Evolutionary conservation across 169 alveolate species (phyloP).

Genomic region (Cryptosporidium sp.): DNA sequence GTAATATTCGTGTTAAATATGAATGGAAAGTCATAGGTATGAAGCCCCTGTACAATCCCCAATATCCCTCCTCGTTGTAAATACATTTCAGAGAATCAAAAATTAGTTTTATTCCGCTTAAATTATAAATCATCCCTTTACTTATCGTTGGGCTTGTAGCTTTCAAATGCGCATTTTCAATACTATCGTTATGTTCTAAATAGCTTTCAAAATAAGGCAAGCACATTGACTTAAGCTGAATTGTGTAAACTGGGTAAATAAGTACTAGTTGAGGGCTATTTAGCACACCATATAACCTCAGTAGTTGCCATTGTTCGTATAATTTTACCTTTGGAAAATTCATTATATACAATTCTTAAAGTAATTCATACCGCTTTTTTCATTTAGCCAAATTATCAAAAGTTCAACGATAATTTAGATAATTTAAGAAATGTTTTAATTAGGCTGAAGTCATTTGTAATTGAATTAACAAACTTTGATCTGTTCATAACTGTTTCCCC

Average conservation of each 20-base stretch:
- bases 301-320: slow-evolving; percentile 64
- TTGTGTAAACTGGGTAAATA: slow-evolving; percentile 58
- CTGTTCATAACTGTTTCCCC: too few species aligned
- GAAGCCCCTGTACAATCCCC: slow-evolving; percentile 67
- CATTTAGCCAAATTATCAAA: neutral
- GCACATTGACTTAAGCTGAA: slow-evolving; percentile 59
- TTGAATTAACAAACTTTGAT: neutral
- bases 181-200: neutral
- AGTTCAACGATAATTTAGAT: neutral
- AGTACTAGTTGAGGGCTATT: slow-evolving; percentile 58
- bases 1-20: slow-evolving; percentile 6
- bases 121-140: slow-evolving; percentile 1
- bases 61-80: slow-evolving; percentile 61
- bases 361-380: neutral
- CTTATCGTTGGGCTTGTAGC: neutral
- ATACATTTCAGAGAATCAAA: slow-evolving; percentile 35
- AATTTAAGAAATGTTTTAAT: too few species aligned
- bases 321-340: slow-evolving; percentile 23
- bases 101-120: neutral
- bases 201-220: slow-evolving; percentile 27
- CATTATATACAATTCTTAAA: neutral
- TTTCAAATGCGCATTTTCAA: neutral
- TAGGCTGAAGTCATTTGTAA: too few species aligned
- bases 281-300: slow-evolving; percentile 47
- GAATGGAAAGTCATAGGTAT: slow-evolving; percentile 41